Base-by-base conservation (phyloP, 495 filamentous ascomycete genomes). In the Neurospora pannonica region DNA sequence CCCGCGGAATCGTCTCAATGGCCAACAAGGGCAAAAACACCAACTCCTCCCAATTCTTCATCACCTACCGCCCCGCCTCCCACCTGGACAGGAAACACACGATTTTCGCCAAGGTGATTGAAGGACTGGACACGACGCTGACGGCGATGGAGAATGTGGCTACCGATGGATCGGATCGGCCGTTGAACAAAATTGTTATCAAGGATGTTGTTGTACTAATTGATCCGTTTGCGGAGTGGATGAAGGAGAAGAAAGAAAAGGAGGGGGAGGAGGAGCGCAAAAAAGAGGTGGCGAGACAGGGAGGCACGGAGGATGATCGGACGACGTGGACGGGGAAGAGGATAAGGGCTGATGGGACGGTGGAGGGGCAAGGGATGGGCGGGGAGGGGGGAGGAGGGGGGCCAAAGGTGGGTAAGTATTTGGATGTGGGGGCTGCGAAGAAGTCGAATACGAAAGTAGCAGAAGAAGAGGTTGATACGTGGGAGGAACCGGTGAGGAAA, bases 11-110 rank as follows among this genome's bases (percentile, higher is more conserved):
- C 1, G 76, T 98, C 15, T 92, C 90, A 76, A 99, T 99, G 96
- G 96, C 96, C 39, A 99, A 99, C 78, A 99, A 99, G 77, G 96
- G 96, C 37, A 97, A 97, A 76, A 94, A 98, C 75, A 98, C 97
- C 3, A 99, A 99, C 78, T 93, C 92, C 40, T 91, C 88, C 72
- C 96, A 99, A 83, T 99, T 98, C 81, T 99, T 99, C 84, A 92
- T 99, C 77, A 93, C 90, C 2, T 98, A 98, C 81, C 90, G 92
- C 24, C 86, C 92, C 1, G 88, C 90, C 1, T 89, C 89, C 78
- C 96, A 99, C 83, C 87, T 99, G 15, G 93, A 98, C 80, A 86
- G 90, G 73, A 99, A 99, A 76, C 96, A 99, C 81, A 98, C 96
- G n/a, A 92, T 98, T 38, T 98, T 99, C 77, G 96, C 90, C 4